Evolutionary conservation across 768 basidiomycete genomes (phyloP), one percentile per base, ranked within the genome.

Genomic region (Leccinellum luteum): DNA sequence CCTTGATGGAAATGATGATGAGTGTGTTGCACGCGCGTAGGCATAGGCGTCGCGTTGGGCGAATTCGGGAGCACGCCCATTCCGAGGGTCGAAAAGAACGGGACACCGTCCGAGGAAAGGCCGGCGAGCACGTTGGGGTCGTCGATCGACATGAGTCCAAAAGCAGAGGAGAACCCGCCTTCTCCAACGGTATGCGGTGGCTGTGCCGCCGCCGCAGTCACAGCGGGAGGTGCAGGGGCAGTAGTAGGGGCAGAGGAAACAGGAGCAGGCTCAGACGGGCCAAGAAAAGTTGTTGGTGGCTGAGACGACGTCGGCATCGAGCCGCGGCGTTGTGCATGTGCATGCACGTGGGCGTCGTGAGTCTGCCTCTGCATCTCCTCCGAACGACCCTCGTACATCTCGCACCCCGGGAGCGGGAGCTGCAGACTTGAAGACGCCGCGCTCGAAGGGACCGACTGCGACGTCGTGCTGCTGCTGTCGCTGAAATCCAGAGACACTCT

Each of bases 101-200:
- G 84, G 14, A 81, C 77, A 6, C 78, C 81, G 57, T 86, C 85
- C 4, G 69, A 70, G 1, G 83, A 70, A 49, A 89, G 75, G 2
- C 85, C 81, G 0, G 87, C 84, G 35, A 90, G 76, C 8, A 86
- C 84, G 54, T 80, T 80, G 1, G 85, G 82, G 65, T 92, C 90
- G 56, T 90, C 89, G 51, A 92, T 78, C 19, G 83, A 84, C 85
- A 92, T 82, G 52, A 87, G 77, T 8, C 87, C 90, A 66, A 92
- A 91, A 1, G 85, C 86, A 23, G 79, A 80, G 4, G 80, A 82
- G 64, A 87, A 81, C 1, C 74, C 77, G 27, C 73, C 76, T 56
- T 80, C 77, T 19, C 66, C 60, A 6, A 25, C 49, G 6, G 57
- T 59, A 0, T 56, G 68, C 15, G 61, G 44, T 19, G 60, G 68